Conservation (phyloP, 371 early-diverging fungal species). For the Mucor velutinosus region DNA sequence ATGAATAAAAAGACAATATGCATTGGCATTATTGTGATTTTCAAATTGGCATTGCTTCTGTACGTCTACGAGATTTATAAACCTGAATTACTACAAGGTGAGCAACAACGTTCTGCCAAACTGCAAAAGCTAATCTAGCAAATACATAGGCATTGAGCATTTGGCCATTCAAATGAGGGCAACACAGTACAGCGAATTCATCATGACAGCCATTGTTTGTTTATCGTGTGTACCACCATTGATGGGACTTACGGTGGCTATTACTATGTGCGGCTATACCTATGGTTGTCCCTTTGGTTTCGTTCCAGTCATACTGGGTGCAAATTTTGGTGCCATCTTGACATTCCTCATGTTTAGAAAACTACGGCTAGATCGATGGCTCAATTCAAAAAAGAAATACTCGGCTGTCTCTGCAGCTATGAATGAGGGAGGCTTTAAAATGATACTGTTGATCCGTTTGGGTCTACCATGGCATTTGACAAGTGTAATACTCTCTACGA, state of each 20-base stretch:
- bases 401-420: neutral
- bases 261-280: neutral
- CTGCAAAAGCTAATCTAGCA: neutral
- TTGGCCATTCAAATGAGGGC: slow-evolving; percentile 27
- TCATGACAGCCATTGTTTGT: slow-evolving; percentile 5
- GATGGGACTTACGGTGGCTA: neutral
- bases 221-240: neutral
- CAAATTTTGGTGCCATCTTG: neutral
- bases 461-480: neutral
- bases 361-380: neutral
- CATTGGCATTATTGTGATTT: neutral
- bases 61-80: neutral
- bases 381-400: neutral
- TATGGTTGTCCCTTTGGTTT: neutral
- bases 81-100: neutral
- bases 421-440: neutral
- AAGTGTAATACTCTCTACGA: neutral
- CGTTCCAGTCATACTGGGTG: neutral
- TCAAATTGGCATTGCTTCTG: neutral
- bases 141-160: slow-evolving; percentile 23
- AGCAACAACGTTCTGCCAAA: no score
- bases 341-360: neutral
- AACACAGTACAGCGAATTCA: slow-evolving; percentile 16
- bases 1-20: neutral
- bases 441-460: neutral